Evolutionary conservation across 768 basidiomycete genomes (phyloP).

Genomic region (Lactifluus pinguis): DNA sequence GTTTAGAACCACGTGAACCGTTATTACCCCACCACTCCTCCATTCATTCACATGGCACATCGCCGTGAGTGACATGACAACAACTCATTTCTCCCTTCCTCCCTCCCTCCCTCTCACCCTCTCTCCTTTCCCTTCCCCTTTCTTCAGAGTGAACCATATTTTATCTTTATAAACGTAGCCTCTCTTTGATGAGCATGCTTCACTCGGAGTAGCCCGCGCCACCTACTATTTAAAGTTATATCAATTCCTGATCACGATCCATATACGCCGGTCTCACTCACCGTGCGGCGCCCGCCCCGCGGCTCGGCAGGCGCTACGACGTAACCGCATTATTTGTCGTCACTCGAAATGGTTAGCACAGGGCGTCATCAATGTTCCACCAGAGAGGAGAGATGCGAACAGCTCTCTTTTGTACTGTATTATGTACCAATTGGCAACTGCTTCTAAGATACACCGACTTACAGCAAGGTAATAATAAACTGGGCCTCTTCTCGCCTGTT

Average conservation of each 20-base stretch:
- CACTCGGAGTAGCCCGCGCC: too few relatives aligned
- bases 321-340: constrained; percentile 10
- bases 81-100: too few relatives aligned
- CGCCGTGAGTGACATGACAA: too few relatives aligned
- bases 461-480: constrained; percentile 13
- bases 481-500: constrained; percentile 1
- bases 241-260: neutral
- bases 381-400: neutral
- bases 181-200: too few relatives aligned
- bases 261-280: neutral
- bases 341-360: neutral
- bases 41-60: too few relatives aligned
- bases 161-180: too few relatives aligned
- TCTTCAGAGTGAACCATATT: too few relatives aligned
- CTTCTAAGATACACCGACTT: constrained; percentile 14
- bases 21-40: too few relatives aligned
- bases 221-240: too few relatives aligned
- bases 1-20: too few relatives aligned
- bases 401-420: neutral
- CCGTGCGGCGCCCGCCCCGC: constrained; percentile 1
- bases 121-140: too few relatives aligned
- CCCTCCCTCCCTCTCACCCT: neutral
- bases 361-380: neutral
- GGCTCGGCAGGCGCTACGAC: constrained; percentile 12
- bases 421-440: constrained; percentile 2